These are phyloP conservation scores for Schwanniomyces sp. DNA, from an alignment of 805 yeast species.

Conservation along the genomic window DNA sequence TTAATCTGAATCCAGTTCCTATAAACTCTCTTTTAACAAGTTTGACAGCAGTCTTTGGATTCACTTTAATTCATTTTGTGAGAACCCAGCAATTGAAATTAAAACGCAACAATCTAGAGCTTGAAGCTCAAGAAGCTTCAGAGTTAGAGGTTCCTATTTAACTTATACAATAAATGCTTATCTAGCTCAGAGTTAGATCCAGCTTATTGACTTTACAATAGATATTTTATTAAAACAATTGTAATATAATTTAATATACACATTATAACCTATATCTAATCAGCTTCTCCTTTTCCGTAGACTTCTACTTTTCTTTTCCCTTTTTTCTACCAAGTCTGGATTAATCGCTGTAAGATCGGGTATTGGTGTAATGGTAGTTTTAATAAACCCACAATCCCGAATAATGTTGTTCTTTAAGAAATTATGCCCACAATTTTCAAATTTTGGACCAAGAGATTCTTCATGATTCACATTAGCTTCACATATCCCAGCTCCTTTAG, in stretches of 20 bases:
- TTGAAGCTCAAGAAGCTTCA: constrained; percentile 64
- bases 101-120: constrained; percentile 52
- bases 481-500: background rate
- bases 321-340: constrained; percentile 20
- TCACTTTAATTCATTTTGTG: constrained; percentile 43
- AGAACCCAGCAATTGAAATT: constrained; percentile 39
- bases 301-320: constrained; percentile 13
- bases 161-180: background rate
- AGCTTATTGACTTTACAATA: background rate
- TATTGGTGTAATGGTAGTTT: constrained; percentile 3
- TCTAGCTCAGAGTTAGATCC: background rate
- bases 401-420: background rate
- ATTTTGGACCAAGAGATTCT: too few species aligned
- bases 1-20: constrained; percentile 78
- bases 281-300: constrained; percentile 6
- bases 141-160: constrained; percentile 41
- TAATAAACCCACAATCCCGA: background rate
- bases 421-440: background rate
- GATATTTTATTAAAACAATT: background rate
- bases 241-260: constrained; percentile 2
- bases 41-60: constrained; percentile 55
- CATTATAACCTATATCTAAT: constrained; percentile 1
- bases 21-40: constrained; percentile 58
- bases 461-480: background rate
- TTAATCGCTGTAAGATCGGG: constrained; percentile 27